A percentile compares a stretch with the other conserved stretches of the same genome.
Evolutionary conservation across 805 yeast species (phyloP).

Genomic region (Zygotorulaspora chibaensis): DNA sequence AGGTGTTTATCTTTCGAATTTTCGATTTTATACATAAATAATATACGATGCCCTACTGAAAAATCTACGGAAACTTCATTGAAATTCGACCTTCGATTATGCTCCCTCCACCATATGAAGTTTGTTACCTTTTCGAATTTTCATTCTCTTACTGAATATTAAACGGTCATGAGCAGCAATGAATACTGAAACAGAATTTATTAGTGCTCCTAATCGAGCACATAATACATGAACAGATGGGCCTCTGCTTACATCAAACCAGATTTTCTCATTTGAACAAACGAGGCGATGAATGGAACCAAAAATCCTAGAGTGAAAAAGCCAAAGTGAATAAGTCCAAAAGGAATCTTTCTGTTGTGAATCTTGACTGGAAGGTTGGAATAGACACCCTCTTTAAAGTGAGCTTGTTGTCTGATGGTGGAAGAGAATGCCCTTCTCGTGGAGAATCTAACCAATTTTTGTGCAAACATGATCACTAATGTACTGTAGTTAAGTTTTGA

Average conservation of each 20-base stretch:
- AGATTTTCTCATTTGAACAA: slow-evolving; percentile 82
- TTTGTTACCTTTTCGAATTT: background rate
- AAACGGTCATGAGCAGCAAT: background rate
- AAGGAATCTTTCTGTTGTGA: slow-evolving; percentile 89
- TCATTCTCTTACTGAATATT: background rate
- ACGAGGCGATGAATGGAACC: slow-evolving; percentile 73
- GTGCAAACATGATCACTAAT: slow-evolving; percentile 29
- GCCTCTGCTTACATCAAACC: slow-evolving; percentile 41
- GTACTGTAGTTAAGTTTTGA: no score
- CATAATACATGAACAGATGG: background rate
- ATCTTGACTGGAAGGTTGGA: slow-evolving; percentile 92
- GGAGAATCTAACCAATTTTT: slow-evolving; percentile 32
- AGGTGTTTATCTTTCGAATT: background rate
- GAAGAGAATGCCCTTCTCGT: slow-evolving; percentile 52
- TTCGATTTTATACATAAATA: slow-evolving; percentile 5
- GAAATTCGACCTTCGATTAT: background rate
- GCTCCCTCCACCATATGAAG: background rate
- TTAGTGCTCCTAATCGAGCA: background rate
- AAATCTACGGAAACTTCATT: background rate
- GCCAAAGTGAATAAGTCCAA: slow-evolving; percentile 74
- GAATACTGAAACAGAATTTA: background rate
- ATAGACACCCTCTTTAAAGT: slow-evolving; percentile 80
- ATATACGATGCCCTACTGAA: slow-evolving; percentile 7
- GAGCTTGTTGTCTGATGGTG: slow-evolving; percentile 38
- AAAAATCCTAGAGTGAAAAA: slow-evolving; percentile 67